These are phyloP conservation scores for Trichosanthes truncata DNA, from an alignment of 306 rosid species.

Conservation along the genomic window DNA sequence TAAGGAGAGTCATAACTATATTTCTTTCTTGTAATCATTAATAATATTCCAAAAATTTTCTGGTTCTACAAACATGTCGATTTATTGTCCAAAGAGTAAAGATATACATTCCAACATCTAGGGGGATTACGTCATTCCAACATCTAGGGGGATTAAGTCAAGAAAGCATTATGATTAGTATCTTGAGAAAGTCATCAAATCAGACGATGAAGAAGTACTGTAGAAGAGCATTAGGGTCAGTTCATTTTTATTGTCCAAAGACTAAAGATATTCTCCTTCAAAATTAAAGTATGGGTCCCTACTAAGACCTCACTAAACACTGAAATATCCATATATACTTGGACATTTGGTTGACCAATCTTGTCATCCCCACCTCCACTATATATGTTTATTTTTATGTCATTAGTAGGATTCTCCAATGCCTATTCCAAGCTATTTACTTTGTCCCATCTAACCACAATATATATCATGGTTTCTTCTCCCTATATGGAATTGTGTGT, in stretches of 20 bases:
- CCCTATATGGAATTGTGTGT: not conserved
- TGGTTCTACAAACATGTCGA: not conserved
- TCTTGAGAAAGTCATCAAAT: constrained; percentile 14
- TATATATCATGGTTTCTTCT: not conserved
- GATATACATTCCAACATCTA: not conserved
- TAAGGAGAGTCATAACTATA: not conserved
- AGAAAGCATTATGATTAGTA: not conserved
- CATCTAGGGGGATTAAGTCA: not conserved
- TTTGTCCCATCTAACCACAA: constrained; percentile 19
- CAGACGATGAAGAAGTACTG: constrained; percentile 7
- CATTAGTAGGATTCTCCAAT: constrained; percentile 12
- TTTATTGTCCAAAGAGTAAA: too few species aligned
- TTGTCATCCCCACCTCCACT: constrained; percentile 10
- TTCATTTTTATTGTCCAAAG: not conserved
- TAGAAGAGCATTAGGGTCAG: not conserved
- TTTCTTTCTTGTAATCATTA: not conserved
- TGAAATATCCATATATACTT: constrained; percentile 11
- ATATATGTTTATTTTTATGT: not conserved
- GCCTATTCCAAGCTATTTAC: not conserved
- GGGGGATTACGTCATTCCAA: not conserved
- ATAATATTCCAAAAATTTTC: not conserved
- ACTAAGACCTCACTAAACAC: not conserved
- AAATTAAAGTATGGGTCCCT: not conserved
- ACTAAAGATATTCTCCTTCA: not conserved
- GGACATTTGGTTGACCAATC: constrained; percentile 18